Conservation (phyloP, 805 yeast genomes). For the Yamadazyma laniorum region DNA sequence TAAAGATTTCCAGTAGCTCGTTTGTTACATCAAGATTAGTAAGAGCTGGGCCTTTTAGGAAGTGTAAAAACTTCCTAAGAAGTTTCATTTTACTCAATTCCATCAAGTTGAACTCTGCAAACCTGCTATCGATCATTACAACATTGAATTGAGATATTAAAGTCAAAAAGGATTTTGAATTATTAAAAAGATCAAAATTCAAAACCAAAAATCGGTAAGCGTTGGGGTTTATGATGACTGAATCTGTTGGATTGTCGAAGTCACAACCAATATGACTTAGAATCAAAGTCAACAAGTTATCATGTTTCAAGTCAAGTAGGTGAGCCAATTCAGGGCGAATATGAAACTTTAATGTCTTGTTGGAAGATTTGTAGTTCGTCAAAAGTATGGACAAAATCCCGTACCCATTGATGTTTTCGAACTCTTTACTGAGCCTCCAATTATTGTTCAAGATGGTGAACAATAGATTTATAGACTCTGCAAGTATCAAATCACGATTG, state of each 20-base stretch:
- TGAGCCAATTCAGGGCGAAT: background rate
- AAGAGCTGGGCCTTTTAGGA: slow-evolving; percentile 37
- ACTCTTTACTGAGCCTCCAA: slow-evolving; percentile 54
- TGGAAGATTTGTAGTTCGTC: slow-evolving; percentile 38
- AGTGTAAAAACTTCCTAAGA: slow-evolving; percentile 48
- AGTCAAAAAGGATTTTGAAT: slow-evolving; percentile 54
- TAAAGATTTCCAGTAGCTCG: slow-evolving; percentile 17
- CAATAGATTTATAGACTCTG: slow-evolving; percentile 36
- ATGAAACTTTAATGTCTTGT: background rate
- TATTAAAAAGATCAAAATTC: slow-evolving; percentile 62
- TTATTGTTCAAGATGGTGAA: slow-evolving; percentile 44
- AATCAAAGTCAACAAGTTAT: slow-evolving; percentile 46
- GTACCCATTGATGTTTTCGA: slow-evolving; percentile 61
- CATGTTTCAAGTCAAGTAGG: background rate
- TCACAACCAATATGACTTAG: slow-evolving; percentile 58
- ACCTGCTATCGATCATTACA: slow-evolving; percentile 53
- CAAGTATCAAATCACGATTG: slow-evolving; percentile 21
- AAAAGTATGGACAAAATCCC: slow-evolving; percentile 55
- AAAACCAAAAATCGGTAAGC: slow-evolving; percentile 54
- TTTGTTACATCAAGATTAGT: slow-evolving; percentile 2
- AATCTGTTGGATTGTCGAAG: slow-evolving; percentile 47
- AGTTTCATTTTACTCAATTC: slow-evolving; percentile 54
- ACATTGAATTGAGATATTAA: slow-evolving; percentile 58
- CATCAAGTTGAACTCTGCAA: slow-evolving; percentile 47
- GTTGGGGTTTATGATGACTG: slow-evolving; percentile 52